phyloP scores from a whole-genome alignment of 495 filamentous ascomycete genomes.

The Cercophora newfieldiana region DNA sequence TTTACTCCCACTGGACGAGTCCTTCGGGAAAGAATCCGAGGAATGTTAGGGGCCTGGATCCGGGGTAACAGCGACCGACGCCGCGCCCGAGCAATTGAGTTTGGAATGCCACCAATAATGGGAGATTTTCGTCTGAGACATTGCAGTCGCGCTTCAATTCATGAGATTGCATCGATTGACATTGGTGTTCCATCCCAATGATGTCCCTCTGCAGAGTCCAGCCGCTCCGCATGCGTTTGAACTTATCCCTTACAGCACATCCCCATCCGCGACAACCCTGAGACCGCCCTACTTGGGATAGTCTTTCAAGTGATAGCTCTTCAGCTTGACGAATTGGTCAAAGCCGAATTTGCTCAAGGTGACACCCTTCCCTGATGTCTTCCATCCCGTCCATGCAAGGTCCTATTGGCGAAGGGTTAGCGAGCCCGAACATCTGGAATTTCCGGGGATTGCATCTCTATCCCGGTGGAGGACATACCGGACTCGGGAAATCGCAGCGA shows the following conservation, averaged over 20 bases:
- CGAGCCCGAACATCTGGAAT: neutral
- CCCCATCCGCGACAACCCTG: constrained; percentile 14
- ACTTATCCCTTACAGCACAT: constrained; percentile 26
- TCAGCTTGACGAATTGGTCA: constrained; percentile 92
- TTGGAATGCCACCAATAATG: constrained; percentile 23
- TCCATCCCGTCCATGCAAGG: constrained; percentile 98
- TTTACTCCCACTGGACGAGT: constrained; percentile 1
- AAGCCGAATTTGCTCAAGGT: constrained; percentile 89
- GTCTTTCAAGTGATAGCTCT: constrained; percentile 93
- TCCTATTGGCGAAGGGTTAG: constrained; percentile 56
- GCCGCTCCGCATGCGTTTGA: constrained; percentile 9
- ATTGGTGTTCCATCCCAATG: neutral
- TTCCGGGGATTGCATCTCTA: neutral
- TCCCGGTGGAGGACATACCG: constrained; percentile 60
- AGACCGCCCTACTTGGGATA: constrained; percentile 63
- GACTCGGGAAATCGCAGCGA: constrained; percentile 87
- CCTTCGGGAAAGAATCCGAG: neutral
- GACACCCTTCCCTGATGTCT: constrained; percentile 87
- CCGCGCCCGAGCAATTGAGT: neutral
- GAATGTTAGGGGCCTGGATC: constrained; percentile 26
- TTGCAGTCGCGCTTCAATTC: neutral
- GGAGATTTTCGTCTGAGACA: constrained; percentile 6
- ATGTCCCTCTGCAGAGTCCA: no score
- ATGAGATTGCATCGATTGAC: neutral
- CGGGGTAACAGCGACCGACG: neutral